These are phyloP conservation scores for Aspergillus hancockii DNA, from an alignment of 495 filamentous ascomycete genomes.

Conservation along the genomic window DNA sequence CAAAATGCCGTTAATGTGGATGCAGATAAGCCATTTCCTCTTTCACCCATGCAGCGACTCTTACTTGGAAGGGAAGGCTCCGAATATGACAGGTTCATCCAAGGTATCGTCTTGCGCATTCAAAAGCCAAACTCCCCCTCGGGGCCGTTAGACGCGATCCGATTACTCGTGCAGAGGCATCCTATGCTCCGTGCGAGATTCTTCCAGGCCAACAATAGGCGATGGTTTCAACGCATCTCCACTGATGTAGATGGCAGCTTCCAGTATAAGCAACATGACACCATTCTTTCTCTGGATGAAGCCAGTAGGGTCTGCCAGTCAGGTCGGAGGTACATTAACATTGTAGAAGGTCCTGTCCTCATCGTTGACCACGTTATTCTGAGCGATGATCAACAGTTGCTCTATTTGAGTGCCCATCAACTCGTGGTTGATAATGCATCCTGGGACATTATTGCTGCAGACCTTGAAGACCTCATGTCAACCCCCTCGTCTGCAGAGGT, in stretches of 20 bases:
- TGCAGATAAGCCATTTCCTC: slow-evolving; percentile 26
- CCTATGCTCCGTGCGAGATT: slow-evolving; percentile 64
- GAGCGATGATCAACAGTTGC: slow-evolving; percentile 39
- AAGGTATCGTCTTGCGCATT: slow-evolving; percentile 57
- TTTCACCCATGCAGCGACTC: slow-evolving; percentile 64
- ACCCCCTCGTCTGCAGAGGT: too few species aligned
- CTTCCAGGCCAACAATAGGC: slow-evolving; percentile 16
- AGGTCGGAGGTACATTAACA: slow-evolving; percentile 16
- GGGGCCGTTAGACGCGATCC: slow-evolving; percentile 45
- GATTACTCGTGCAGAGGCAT: slow-evolving; percentile 54
- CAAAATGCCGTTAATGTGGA: too few species aligned
- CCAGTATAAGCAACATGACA: too few species aligned
- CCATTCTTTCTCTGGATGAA: slow-evolving; percentile 11
- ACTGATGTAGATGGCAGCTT: slow-evolving; percentile 15
- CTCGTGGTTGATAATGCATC: slow-evolving; percentile 57
- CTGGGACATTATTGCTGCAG: slow-evolving; percentile 55
- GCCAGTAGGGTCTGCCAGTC: too few species aligned
- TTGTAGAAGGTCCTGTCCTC: slow-evolving; percentile 31
- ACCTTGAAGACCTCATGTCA: slow-evolving; percentile 41
- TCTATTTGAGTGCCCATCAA: slow-evolving; percentile 54
- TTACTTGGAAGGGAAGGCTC: slow-evolving; percentile 52
- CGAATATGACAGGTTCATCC: slow-evolving; percentile 59
- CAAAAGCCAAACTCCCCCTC: slow-evolving; percentile 37
- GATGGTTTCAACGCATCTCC: slow-evolving; percentile 29
- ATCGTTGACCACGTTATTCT: slow-evolving; percentile 22